Evolutionary conservation across 2,329 filamentous ascomycete genomes (phyloP).

Genomic region (Xylaria sp.): DNA sequence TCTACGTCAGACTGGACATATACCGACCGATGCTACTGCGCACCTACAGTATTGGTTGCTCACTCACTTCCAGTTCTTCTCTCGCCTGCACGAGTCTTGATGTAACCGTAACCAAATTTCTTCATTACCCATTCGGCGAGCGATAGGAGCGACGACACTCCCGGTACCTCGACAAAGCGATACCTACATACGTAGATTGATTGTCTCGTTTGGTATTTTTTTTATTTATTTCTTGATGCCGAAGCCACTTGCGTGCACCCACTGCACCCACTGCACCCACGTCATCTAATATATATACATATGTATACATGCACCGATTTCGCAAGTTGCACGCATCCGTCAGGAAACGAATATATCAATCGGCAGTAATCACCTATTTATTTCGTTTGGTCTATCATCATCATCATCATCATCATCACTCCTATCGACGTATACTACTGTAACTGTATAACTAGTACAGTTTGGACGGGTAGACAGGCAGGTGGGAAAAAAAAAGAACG

Average conservation of each 20-base stretch:
- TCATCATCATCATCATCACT: neutral
- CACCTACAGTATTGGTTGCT: neutral
- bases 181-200: neutral
- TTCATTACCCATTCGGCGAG: slow-evolving; percentile 1
- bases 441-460: no score
- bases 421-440: neutral
- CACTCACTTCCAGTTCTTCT: no score
- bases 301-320: slow-evolving; percentile 9
- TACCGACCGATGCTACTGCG: neutral
- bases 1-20: slow-evolving; percentile 27
- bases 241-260: neutral
- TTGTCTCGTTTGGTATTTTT: neutral
- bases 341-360: neutral
- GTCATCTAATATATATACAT: slow-evolving; percentile 8
- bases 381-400: neutral
- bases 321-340: slow-evolving; percentile 1
- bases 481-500: neutral
- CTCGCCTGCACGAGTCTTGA: neutral
- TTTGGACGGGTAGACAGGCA: no score
- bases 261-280: slow-evolving; percentile 11
- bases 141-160: neutral
- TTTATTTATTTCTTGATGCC: neutral
- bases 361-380: neutral
- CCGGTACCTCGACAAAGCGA: slow-evolving; percentile 11
- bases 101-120: neutral